Conservation (phyloP, 257 asterid genomes). For the Paraleonurus japonicus region DNA sequence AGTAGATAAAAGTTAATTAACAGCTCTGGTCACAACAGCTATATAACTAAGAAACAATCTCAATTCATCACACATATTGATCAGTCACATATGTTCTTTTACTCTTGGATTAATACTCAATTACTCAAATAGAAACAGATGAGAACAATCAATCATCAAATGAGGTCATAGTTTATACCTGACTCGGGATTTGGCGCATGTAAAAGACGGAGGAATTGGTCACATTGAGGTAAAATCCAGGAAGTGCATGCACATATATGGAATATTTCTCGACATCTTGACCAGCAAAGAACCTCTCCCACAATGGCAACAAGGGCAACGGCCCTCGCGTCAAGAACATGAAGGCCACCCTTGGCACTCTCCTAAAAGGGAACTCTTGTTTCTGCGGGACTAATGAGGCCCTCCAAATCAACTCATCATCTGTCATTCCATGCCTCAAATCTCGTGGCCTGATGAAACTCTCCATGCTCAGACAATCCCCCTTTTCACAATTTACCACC, state of each 20-base stretch:
- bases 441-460: constrained; percentile 49
- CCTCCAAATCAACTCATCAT: constrained; percentile 92
- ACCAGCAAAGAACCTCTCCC: constrained; percentile 88
- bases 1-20: background rate
- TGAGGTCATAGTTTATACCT: constrained; percentile 47
- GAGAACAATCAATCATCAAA: constrained; percentile 5
- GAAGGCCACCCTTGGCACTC: constrained; percentile 84
- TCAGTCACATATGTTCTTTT: background rate
- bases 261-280: constrained; percentile 65
- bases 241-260: constrained; percentile 74
- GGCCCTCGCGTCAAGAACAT: constrained; percentile 92
- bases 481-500: constrained; percentile 37
- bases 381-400: constrained; percentile 84
- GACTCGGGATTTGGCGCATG: constrained; percentile 78
- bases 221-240: constrained; percentile 63
- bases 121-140: background rate
- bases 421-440: constrained; percentile 67
- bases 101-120: background rate
- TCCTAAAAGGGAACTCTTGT: constrained; percentile 68
- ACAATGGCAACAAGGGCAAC: constrained; percentile 76
- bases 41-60: background rate
- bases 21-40: constrained; percentile 8
- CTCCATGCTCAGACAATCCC: constrained; percentile 56
- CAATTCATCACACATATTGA: background rate
- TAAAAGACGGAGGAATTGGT: constrained; percentile 66